Evolutionary conservation across 140 eudicot genomes (phyloP).

Genomic region (Anethum foeniculum): DNA sequence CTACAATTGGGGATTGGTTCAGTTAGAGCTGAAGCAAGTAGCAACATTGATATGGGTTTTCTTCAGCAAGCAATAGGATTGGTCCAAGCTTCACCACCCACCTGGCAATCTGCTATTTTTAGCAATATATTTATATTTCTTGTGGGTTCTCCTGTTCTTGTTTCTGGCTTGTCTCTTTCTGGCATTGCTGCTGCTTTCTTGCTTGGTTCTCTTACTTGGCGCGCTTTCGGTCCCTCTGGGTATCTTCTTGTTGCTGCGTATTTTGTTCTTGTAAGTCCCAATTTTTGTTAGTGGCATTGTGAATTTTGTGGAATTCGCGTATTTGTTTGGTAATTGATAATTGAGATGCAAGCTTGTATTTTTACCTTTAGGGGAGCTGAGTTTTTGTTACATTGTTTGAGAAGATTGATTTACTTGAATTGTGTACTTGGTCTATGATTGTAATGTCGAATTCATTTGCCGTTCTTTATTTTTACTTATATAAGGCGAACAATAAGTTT

Average conservation of each 20-base stretch:
- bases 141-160: conserved; percentile 73
- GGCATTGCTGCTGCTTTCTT: conserved; percentile 90
- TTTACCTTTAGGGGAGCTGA: not conserved
- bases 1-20: conserved; percentile 19
- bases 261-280: conserved; percentile 64
- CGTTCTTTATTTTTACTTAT: not conserved
- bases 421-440: not conserved
- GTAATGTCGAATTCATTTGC: not conserved
- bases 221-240: conserved; percentile 78
- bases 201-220: conserved; percentile 95
- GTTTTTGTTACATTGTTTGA: not conserved
- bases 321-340: not conserved
- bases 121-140: conserved; percentile 50
- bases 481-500: not conserved
- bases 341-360: not conserved
- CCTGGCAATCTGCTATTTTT: conserved; percentile 81
- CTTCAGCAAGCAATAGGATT: conserved; percentile 48
- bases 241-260: conserved; percentile 91
- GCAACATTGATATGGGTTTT: conserved; percentile 28
- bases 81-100: conserved; percentile 59
- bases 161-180: conserved; percentile 56
- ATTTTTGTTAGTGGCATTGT: not conserved
- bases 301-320: not conserved
- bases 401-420: not conserved
- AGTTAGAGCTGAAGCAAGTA: conserved; percentile 27